phyloP scores from a whole-genome alignment of 1,139 yeast genomes.

The Protomyces inundatus region DNA sequence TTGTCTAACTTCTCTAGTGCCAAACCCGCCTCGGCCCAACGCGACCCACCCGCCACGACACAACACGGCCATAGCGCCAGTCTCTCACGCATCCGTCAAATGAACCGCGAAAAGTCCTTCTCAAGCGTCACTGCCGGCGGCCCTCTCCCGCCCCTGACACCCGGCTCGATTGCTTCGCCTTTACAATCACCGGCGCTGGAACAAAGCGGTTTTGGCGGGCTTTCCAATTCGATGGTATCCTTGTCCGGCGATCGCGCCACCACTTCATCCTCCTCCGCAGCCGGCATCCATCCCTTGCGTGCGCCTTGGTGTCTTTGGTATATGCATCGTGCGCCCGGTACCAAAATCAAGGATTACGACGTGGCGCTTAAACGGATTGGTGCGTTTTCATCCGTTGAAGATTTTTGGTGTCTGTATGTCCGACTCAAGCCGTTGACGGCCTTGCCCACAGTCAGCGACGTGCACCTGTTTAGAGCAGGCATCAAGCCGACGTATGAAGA shows the following conservation, averaged over 20 bases:
- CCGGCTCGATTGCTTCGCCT: background rate
- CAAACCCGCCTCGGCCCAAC: background rate
- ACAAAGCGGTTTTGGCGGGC: background rate
- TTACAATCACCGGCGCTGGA: background rate
- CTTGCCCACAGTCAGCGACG: constrained; percentile 53
- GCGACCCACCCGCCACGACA: background rate
- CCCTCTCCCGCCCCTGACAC: background rate
- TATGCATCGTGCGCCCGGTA: constrained; percentile 40
- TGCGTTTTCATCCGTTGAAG: constrained; percentile 47
- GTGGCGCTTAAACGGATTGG: constrained; percentile 39
- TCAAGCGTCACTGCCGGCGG: background rate
- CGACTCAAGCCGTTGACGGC: constrained; percentile 48
- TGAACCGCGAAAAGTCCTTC: background rate
- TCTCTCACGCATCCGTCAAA: background rate
- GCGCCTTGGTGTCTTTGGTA: constrained; percentile 40
- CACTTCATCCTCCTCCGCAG: background rate
- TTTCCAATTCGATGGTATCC: background rate
- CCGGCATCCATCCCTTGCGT: constrained; percentile 32
- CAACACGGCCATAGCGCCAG: background rate
- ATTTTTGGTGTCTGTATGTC: constrained; percentile 54
- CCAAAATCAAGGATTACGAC: constrained; percentile 39
- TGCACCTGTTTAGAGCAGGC: constrained; percentile 58
- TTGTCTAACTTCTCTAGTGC: background rate
- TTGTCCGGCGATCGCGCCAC: background rate
- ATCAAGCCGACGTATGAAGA: constrained; percentile 71